Evolutionary conservation across 805 yeast genomes (phyloP), one percentile per base, ranked within the genome.

Genomic region (Candida mattraensis): DNA sequence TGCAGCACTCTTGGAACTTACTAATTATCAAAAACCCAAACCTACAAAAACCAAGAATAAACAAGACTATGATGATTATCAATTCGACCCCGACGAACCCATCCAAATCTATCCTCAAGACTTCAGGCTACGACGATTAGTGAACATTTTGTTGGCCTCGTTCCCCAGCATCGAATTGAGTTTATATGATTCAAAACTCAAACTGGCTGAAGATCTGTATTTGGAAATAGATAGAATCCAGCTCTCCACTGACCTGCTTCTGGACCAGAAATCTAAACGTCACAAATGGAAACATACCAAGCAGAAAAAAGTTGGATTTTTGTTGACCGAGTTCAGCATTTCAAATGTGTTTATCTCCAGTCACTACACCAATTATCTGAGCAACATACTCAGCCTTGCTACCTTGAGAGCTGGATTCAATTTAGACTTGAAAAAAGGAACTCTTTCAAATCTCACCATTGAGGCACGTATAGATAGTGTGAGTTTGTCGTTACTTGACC

Each of bases 111-210:
- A 41, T 13, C 47, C 56, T 1, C 21, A 38, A 11, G 41, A 47
- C 18, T 15, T 15, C 4, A 36, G 20, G 20, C 22, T 48, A 4
- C 37, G 40, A 11, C 18, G 46, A 8, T 12, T 53, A 2, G 11
- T 44, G 2, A 35, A 42, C 13, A 32, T 47, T n/a, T n/a, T 49
- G 6, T 22, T 51, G 7, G 29, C 39, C 2, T 40, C 37, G 8
- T 35, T 52, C 17, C 63, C 62, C 0, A 53, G 54, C 21, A 15
- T 44, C 3, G 45, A 48, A 2, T 12, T 60, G 4, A 33, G 34
- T 20, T 20, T 60, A 7, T 20, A 24, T n/a, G 39, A 45, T 13
- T 16, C 47, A 4, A 30, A 20, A 4, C 5, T 58, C 7, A 21
- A 30, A 1, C 11, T 26, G 5, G 13, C 19, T 3, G 26, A 17